A percentile compares a stretch with the other conserved stretches of the same genome.
Conservation (phyloP, 2,329 filamentous ascomycete species). For the Diaporthe citrichinensis region DNA sequence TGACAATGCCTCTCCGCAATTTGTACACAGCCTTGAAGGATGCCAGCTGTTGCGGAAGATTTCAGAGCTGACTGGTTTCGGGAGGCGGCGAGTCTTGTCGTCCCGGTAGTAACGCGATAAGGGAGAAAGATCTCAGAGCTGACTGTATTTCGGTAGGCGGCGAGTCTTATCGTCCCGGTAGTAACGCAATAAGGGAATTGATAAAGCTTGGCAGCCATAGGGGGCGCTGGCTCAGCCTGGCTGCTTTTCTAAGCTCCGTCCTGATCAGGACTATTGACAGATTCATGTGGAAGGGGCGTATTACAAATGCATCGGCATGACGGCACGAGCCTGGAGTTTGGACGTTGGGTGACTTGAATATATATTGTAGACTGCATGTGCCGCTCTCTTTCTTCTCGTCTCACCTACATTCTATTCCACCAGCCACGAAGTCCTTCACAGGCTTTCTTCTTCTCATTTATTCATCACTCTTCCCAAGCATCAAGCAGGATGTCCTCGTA, state of each 20-base stretch:
- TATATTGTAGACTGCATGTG: background rate
- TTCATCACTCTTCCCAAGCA: background rate
- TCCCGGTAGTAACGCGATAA: background rate
- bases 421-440: background rate
- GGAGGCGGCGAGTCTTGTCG: too few relatives aligned
- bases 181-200: conserved; percentile 5
- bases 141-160: background rate
- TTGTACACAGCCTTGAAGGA: background rate
- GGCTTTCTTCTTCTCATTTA: background rate
- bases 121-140: background rate
- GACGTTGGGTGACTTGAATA: background rate
- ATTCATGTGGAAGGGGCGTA: background rate
- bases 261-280: background rate
- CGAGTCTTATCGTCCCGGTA: background rate
- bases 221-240: too few relatives aligned
- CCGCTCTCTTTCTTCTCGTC: background rate
- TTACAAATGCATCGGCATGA: background rate
- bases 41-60: background rate
- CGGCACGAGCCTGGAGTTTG: background rate
- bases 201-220: background rate
- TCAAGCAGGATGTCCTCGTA: conserved; percentile 36
- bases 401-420: background rate
- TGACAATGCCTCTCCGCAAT: background rate
- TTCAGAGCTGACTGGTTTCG: background rate
- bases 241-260: background rate